Conservation (phyloP, 228 moss, liverwort and hornwort species). For the Sphagnum fallax region DNA sequence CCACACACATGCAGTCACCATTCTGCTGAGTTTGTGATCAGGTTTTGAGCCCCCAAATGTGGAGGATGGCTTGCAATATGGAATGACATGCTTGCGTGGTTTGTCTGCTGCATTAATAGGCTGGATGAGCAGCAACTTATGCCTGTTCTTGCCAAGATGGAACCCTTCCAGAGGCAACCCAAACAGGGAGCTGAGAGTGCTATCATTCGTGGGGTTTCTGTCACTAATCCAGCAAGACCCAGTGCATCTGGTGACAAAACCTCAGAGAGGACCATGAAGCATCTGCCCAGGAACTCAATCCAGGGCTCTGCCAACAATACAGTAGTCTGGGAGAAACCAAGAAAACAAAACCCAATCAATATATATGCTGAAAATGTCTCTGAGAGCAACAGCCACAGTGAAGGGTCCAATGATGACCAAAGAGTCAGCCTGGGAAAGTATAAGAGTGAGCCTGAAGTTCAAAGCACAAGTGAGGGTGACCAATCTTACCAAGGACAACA, state of each 20-base stretch:
- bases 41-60: too few relatives aligned
- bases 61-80: too few relatives aligned
- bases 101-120: conserved; percentile 9
- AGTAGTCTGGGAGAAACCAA: conserved; percentile 9
- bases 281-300: conserved; percentile 6
- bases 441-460: conserved; percentile 25
- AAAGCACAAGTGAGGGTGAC: conserved; percentile 26
- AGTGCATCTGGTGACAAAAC: conserved; percentile 24
- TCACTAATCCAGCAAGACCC: conserved; percentile 15
- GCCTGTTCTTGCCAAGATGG: conserved; percentile 22
- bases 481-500: conserved; percentile 16
- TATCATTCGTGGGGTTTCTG: conserved; percentile 9
- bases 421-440: conserved; percentile 15
- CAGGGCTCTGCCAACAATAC: conserved; percentile 10
- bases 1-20: too few relatives aligned
- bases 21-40: too few relatives aligned
- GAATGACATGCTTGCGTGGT: too few relatives aligned
- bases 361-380: conserved; percentile 38
- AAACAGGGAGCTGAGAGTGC: conserved; percentile 19
- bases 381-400: conserved; percentile 55
- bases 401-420: conserved; percentile 44
- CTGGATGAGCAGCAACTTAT: conserved; percentile 34
- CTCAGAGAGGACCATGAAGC: conserved; percentile 31
- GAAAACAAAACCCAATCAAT: conserved; percentile 22
- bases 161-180: conserved; percentile 18